These are phyloP conservation scores for Ogataea zsoltii DNA, from an alignment of 805 yeast species.

Conservation along the genomic window DNA sequence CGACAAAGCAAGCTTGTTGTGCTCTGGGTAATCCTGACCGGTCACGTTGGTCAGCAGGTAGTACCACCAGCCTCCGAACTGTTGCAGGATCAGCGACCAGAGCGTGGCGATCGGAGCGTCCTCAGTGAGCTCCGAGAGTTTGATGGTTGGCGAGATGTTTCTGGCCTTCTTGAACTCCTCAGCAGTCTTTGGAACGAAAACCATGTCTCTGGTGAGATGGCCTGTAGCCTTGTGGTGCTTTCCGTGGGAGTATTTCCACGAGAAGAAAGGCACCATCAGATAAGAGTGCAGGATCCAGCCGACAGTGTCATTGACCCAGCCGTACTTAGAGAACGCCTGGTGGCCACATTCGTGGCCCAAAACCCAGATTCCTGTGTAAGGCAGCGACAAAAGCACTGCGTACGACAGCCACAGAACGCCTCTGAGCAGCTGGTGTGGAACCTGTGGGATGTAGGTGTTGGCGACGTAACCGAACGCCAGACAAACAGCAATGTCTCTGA, in stretches of 20 bases:
- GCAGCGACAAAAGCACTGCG: slow-evolving; percentile 57
- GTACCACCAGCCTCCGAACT: slow-evolving; percentile 73
- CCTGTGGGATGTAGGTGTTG: slow-evolving; percentile 51
- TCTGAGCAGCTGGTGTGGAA: slow-evolving; percentile 47
- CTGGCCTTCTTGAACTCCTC: slow-evolving; percentile 48
- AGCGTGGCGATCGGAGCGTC: slow-evolving; percentile 76
- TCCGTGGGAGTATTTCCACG: slow-evolving; percentile 83
- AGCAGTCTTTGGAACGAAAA: slow-evolving; percentile 72
- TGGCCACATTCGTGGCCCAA: slow-evolving; percentile 93
- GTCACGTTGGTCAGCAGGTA: slow-evolving; percentile 71
- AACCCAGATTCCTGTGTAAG: slow-evolving; percentile 81
- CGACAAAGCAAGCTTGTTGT: slow-evolving; percentile 48
- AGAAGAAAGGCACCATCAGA: slow-evolving; percentile 79
- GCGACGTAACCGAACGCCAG: slow-evolving; percentile 53
- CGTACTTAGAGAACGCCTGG: slow-evolving; percentile 76
- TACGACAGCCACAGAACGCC: slow-evolving; percentile 60
- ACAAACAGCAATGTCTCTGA: slow-evolving; percentile 59
- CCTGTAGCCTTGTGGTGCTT: slow-evolving; percentile 93
- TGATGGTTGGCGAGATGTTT: slow-evolving; percentile 18
- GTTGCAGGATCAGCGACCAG: slow-evolving; percentile 58
- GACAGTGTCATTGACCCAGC: slow-evolving; percentile 69
- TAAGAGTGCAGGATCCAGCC: slow-evolving; percentile 85
- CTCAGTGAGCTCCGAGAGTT: slow-evolving; percentile 58
- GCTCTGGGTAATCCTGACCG: slow-evolving; percentile 62
- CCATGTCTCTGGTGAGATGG: slow-evolving; percentile 79